A percentile compares a stretch with the other conserved stretches of the same genome.
Evolutionary conservation across 2,329 filamentous ascomycete species (phyloP).

Genomic region (Didymellaceae sp.): DNA sequence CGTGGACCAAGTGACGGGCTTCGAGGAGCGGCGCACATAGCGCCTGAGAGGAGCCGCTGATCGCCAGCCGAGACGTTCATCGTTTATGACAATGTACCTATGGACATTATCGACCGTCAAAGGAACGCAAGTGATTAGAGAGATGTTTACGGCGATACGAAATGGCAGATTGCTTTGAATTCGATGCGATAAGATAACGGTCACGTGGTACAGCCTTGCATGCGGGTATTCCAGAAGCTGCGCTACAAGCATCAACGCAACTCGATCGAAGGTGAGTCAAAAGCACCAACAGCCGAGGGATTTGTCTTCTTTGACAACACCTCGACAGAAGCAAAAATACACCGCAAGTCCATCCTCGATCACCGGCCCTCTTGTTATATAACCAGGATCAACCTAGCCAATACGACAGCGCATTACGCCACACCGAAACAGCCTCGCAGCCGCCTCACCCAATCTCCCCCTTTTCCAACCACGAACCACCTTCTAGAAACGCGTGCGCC

Average conservation of each 20-base stretch:
- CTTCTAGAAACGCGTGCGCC: conserved; percentile 18
- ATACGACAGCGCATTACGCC: conserved; percentile 23
- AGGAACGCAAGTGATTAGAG: too few species aligned
- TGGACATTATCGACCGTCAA: too few species aligned
- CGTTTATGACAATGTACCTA: neutral
- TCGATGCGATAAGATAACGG: conserved; percentile 18
- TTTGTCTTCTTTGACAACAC: conserved; percentile 1
- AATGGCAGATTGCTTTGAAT: too few species aligned
- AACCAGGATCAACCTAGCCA: conserved; percentile 18
- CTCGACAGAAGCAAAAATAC: conserved; percentile 8
- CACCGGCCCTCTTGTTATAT: conserved; percentile 9
- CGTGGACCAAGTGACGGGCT: conserved; percentile 11
- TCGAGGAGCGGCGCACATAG: neutral
- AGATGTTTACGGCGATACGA: too few species aligned
- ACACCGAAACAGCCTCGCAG: conserved; percentile 19
- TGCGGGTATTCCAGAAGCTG: too few species aligned
- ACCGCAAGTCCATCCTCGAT: conserved; percentile 16
- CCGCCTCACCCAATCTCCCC: conserved; percentile 18
- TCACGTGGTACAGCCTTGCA: too few species aligned
- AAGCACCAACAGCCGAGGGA: neutral
- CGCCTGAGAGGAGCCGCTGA: conserved; percentile 1
- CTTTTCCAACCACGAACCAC: conserved; percentile 18
- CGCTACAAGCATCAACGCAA: too few species aligned
- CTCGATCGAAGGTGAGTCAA: neutral
- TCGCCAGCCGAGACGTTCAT: too few species aligned